Conservation (phyloP, 2,329 filamentous ascomycete species). For the Chaetomium olivaceum region DNA sequence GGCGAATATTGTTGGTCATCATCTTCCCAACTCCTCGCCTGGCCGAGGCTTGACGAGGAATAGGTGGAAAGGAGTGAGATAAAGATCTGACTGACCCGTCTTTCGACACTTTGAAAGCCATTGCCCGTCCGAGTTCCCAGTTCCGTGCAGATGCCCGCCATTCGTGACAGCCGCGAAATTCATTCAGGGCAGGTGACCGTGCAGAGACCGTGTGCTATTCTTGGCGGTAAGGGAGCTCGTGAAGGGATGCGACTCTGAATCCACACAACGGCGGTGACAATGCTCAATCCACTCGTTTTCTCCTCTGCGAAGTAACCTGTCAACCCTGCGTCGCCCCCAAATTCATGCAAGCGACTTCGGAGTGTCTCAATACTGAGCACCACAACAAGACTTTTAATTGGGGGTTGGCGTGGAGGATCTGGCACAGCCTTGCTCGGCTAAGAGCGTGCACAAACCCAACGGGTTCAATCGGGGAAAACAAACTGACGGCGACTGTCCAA, state of each 20-base stretch:
- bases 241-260: background rate
- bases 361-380: background rate
- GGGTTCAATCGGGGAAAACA: background rate
- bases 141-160: too few species aligned
- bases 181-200: background rate
- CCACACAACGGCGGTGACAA: too few species aligned
- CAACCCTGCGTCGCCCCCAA: background rate
- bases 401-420: too few species aligned
- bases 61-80: conserved; percentile 11
- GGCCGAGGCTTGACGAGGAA: too few species aligned
- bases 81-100: conserved; percentile 6
- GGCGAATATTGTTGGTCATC: too few species aligned
- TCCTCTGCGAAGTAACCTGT: background rate
- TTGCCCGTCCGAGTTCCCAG: background rate
- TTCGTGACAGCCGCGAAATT: too few species aligned
- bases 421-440: too few species aligned
- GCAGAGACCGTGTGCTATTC: background rate
- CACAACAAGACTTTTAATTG: background rate
- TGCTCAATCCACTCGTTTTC: background rate
- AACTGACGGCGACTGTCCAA: background rate
- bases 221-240: background rate
- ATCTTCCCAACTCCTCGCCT: too few species aligned
- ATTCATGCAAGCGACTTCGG: background rate
- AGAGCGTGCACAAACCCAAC: background rate
- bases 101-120: background rate